A percentile compares a stretch with the other conserved stretches of the same genome.
Evolutionary conservation across 176 grass and related monocot genomes (phyloP).

Genomic region (Oryza meyeriana): DNA sequence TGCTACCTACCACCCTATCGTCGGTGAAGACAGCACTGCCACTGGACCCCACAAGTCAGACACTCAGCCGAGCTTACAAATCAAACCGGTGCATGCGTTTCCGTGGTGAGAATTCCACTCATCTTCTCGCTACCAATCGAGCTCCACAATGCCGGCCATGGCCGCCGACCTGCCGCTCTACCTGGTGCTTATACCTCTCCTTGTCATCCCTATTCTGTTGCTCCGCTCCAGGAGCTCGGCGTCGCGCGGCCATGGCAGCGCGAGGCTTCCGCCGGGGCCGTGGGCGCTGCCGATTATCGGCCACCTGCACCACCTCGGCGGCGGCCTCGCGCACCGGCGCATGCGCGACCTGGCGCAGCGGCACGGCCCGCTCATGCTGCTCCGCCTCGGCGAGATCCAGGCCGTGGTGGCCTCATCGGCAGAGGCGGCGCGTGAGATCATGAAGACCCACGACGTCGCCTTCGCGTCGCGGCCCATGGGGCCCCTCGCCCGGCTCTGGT

Average conservation of each 20-base stretch:
- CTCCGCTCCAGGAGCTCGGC: background rate
- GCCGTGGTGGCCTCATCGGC: slow-evolving; percentile 40
- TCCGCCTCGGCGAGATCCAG: slow-evolving; percentile 51
- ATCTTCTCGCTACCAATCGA: background rate
- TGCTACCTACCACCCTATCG: no score
- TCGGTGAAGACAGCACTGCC: no score
- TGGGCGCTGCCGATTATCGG: background rate
- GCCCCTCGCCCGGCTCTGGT: background rate
- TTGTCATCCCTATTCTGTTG: background rate
- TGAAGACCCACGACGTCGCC: slow-evolving; percentile 53
- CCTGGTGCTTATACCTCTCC: background rate
- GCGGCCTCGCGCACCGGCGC: background rate
- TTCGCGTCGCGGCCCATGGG: slow-evolving; percentile 41
- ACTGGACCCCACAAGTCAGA: no score
- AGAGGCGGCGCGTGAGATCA: slow-evolving; percentile 53
- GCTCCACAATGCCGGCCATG: background rate
- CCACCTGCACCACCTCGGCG: background rate
- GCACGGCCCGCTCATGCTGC: slow-evolving; percentile 55
- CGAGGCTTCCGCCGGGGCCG: background rate
- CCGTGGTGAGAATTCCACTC: background rate
- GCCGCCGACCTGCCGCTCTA: background rate
- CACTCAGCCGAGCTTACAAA: no score
- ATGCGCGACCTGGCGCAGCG: slow-evolving; percentile 9
- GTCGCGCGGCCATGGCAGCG: background rate
- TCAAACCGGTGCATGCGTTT: no score